phyloP scores from a whole-genome alignment of 106 monocot genomes.

The Dioscorea alata region DNA sequence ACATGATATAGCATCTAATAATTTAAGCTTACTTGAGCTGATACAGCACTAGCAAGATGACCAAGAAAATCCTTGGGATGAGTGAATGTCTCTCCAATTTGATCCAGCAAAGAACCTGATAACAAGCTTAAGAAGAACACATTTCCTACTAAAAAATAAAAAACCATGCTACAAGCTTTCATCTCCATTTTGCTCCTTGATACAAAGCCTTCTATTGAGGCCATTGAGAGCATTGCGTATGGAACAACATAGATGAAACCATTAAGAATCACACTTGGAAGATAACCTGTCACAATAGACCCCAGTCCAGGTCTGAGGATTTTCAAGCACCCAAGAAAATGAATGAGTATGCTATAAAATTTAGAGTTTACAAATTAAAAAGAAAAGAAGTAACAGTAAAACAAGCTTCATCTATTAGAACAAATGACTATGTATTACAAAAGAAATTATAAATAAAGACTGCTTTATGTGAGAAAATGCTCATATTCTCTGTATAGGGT shows the following conservation, averaged over 20 bases:
- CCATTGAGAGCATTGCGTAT: constrained; percentile 59
- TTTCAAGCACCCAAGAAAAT: neutral
- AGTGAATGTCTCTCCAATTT: constrained; percentile 72
- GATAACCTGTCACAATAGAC: constrained; percentile 62
- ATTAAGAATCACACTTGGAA: constrained; percentile 72
- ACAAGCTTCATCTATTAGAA: neutral
- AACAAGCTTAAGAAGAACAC: constrained; percentile 75
- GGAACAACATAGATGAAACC: constrained; percentile 71
- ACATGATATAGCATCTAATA: too few relatives aligned
- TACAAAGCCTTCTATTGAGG: constrained; percentile 55
- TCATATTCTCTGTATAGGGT: too few relatives aligned
- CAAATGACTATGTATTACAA: too few relatives aligned
- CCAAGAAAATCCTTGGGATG: constrained; percentile 61
- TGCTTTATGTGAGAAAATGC: too few relatives aligned
- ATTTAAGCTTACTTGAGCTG: constrained; percentile 49
- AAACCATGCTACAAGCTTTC: constrained; percentile 75
- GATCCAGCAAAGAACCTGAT: constrained; percentile 65
- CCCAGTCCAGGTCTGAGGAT: constrained; percentile 65
- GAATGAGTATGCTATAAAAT: neutral
- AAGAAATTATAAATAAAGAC: too few relatives aligned
- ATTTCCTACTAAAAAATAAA: constrained; percentile 83
- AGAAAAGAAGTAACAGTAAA: neutral
- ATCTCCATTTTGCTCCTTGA: constrained; percentile 59
- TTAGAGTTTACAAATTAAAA: neutral
- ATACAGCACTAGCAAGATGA: constrained; percentile 66